Base-by-base conservation (phyloP, 176 grass and related monocot genomes). In the Rhynchospora tenuis region DNA sequence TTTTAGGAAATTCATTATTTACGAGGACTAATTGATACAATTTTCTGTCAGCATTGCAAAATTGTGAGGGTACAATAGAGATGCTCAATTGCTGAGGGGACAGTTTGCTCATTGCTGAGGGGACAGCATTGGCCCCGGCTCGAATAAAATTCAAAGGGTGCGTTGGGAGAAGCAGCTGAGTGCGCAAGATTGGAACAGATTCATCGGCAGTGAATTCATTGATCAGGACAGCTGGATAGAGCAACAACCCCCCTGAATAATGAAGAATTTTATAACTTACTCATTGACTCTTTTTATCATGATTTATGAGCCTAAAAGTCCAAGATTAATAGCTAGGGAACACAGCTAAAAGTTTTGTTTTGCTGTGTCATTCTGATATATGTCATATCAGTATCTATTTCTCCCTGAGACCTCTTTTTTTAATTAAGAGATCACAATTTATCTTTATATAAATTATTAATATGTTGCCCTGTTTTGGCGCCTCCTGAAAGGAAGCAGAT, bases 141-240 rank as follows among this genome's bases (percentile, higher is more conserved):
- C 93, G 1, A 4, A 83, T 24, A 84, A 27, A 0, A 6, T 23
- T 0, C 27, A 28, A 4, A 87, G 89, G 63, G 89, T 83, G 47
- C 3, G 5, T 9, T 96, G 93, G 90, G 74, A 84, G 83, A 89
- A 90, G 81, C 52, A 76, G 19, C 68, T 90, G 50, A 51, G n/a
- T 70, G 42, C 46, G 0, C 15, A 81, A 23, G 68, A 89, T 45
- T 79, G 89, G 29, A 23, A 86, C 3, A 57, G 27, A n/a, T 91
- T 85, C 20, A 61, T 88, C 23, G 79, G 83, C 67, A 77, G 74
- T 52, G 68, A 33, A 11, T 97, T 89, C 76, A 83, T 89, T 9
- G 83, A 93, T 43, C 77, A 85, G 1, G 87, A 85, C 12, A 74
- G 91, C 1, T 97, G 91, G 87, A 24, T 97, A 12, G 83, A 43